Evolutionary conservation across 2,329 filamentous ascomycete genomes (phyloP), one percentile per base, ranked within the genome.

Genomic region (Exophiala viscosa): DNA sequence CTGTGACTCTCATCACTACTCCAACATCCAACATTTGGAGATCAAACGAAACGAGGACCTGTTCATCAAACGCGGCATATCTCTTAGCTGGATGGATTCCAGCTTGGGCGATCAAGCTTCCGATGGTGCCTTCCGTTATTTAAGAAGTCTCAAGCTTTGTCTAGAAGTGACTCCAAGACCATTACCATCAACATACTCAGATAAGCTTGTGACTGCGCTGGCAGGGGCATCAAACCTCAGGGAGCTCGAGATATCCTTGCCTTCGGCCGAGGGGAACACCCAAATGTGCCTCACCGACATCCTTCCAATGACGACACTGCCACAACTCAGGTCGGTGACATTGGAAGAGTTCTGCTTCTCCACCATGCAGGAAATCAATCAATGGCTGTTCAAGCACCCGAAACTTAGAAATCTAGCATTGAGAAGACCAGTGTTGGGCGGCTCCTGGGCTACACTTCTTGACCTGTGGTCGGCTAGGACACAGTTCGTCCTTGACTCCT

Each of bases 351-450:
- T 47, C 18, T n/a, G 38, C 6, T 47, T 54, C 18, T 11, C 23
- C 10, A 20, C 23, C 10, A 20, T 11, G n/a, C 18, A 9, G 1
- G 35, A 50, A 18, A 50, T 54, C 10, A 46, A 34, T 15, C 9
- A 15, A 5, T 48, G 52, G 52, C 42, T 54, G 7, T 50, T 50
- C 35, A 42, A 47, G 10, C 52, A 54, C 17, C 52, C 52, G 6
- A 50, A 32, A 11, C 28, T 54, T 35, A 54, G 33, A 32, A 38
- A 42, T n/a, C 41, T 54, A 9, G 11, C 20, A 10, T 43, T 54
- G 34, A 44, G 23, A 13, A 39, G 39, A 35, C 31, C 46, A 3
- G 28, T 34, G 8, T 36, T 54, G 7, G n/a, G 28, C 10, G 52
- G 47, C 1, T 32, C 15, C n/a, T 50, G 52, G 52, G 34, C 36